Evolutionary conservation across 2,329 filamentous ascomycete genomes (phyloP).

Genomic region (Macrophomina tecta): DNA sequence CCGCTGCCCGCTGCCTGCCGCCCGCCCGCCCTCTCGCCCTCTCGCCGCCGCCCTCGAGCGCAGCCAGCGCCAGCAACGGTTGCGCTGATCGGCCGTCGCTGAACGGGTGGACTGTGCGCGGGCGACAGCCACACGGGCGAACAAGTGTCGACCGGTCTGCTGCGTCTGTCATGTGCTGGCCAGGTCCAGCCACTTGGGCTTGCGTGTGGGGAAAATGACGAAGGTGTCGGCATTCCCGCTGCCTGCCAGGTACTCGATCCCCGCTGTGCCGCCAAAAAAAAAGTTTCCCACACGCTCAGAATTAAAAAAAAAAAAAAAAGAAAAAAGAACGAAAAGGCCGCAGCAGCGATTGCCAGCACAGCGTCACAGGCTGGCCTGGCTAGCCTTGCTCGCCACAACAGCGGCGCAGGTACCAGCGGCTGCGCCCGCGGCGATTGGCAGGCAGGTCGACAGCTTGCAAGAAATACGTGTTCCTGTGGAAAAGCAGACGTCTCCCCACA

Average conservation of each 20-base stretch:
- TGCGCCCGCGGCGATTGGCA: conserved; percentile 18
- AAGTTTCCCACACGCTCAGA: not conserved
- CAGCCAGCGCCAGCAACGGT: conserved; percentile 11
- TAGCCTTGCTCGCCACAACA: not conserved
- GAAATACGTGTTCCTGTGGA: conserved; percentile 22
- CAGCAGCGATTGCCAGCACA: conserved; percentile 11
- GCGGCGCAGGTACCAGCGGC: conserved; percentile 17
- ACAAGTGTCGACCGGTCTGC: conserved; percentile 18
- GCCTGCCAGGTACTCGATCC: conserved; percentile 19
- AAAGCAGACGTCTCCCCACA: conserved; percentile 8
- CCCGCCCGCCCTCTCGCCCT: too few species aligned
- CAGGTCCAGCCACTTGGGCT: conserved; percentile 9
- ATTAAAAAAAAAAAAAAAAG: too few species aligned
- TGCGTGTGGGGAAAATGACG: conserved; percentile 15
- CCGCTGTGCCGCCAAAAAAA: conserved; percentile 7
- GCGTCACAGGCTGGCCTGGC: not conserved
- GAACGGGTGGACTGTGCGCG: conserved; percentile 21
- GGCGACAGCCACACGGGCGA: not conserved
- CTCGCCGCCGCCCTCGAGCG: too few species aligned
- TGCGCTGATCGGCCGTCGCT: conserved; percentile 14
- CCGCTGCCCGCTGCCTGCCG: not conserved
- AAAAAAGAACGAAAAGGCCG: not conserved
- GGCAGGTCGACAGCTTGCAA: not conserved
- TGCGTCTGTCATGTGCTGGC: conserved; percentile 20
- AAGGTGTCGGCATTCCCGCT: not conserved